These are phyloP conservation scores for Fusarium globosum DNA, from an alignment of 2,329 filamentous ascomycete species.

Conservation along the genomic window DNA sequence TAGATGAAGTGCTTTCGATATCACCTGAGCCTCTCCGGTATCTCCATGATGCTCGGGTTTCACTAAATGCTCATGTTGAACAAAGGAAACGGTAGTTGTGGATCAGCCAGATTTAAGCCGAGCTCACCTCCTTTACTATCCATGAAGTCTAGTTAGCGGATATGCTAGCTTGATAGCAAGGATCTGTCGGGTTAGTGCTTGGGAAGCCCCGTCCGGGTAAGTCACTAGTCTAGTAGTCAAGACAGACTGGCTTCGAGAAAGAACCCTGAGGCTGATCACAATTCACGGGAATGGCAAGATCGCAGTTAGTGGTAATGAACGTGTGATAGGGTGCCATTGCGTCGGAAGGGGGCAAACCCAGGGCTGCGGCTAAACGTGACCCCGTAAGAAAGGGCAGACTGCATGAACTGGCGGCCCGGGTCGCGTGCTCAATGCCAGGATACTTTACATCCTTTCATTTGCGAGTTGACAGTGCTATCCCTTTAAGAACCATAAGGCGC, in stretches of 20 bases:
- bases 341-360: background rate
- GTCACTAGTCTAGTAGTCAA: fast-evolving
- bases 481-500: no score
- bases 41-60: background rate
- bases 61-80: no score
- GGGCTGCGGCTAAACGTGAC: background rate
- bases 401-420: background rate
- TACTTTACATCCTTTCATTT: no score
- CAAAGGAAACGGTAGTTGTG: background rate
- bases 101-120: fast-evolving
- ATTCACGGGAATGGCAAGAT: background rate
- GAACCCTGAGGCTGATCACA: background rate
- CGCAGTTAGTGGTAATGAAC: fast-evolving
- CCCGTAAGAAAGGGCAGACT: background rate
- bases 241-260: background rate
- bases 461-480: no score
- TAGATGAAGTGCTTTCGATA: no score
- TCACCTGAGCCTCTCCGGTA: fast-evolving
- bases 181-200: background rate
- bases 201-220: background rate
- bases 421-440: background rate
- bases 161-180: background rate
- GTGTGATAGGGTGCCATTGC: background rate
- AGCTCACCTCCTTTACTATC: background rate
- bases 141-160: no score